Evolutionary conservation across 495 filamentous ascomycete genomes (phyloP).

Genomic region (Chaetomium fimeti): DNA sequence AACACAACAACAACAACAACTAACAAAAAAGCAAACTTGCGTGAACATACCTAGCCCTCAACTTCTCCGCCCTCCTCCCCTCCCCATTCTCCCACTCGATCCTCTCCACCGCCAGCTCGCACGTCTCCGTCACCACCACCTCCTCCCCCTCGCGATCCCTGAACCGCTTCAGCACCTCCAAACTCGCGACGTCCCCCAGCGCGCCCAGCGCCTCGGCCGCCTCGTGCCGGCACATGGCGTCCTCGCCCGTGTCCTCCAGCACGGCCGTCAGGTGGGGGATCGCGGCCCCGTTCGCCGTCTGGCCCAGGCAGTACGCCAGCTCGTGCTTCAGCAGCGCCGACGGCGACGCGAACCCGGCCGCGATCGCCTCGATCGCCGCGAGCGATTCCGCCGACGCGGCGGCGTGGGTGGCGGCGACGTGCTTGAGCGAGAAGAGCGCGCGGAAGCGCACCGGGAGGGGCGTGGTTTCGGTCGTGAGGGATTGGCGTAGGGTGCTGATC

Average conservation of each 20-base stretch:
- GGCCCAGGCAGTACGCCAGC: constrained; percentile 94
- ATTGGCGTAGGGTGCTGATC: constrained; percentile 65
- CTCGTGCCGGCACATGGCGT: constrained; percentile 95
- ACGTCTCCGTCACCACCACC: constrained; percentile 87
- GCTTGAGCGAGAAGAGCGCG: constrained; percentile 95
- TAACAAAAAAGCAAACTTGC: not conserved
- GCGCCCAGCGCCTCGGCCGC: constrained; percentile 94
- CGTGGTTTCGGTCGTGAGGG: constrained; percentile 72
- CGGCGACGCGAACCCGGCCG: constrained; percentile 77
- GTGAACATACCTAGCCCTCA: constrained; percentile 67
- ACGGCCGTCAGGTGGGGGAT: constrained; percentile 71
- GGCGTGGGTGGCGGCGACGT: constrained; percentile 67
- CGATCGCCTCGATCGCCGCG: constrained; percentile 87
- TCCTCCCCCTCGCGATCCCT: constrained; percentile 68
- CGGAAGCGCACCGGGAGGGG: constrained; percentile 90
- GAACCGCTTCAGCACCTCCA: constrained; percentile 68
- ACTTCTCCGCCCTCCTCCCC: constrained; percentile 65
- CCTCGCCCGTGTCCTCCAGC: constrained; percentile 74
- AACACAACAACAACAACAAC: not conserved
- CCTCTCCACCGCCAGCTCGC: constrained; percentile 90
- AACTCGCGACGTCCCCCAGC: constrained; percentile 67
- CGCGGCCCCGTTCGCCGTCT: constrained; percentile 73
- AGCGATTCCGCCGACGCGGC: constrained; percentile 54
- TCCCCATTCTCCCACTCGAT: constrained; percentile 90
- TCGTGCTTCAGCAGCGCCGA: constrained; percentile 93